Conservation (phyloP, 495 filamentous ascomycete species). For the Cudoniella acicularis region DNA sequence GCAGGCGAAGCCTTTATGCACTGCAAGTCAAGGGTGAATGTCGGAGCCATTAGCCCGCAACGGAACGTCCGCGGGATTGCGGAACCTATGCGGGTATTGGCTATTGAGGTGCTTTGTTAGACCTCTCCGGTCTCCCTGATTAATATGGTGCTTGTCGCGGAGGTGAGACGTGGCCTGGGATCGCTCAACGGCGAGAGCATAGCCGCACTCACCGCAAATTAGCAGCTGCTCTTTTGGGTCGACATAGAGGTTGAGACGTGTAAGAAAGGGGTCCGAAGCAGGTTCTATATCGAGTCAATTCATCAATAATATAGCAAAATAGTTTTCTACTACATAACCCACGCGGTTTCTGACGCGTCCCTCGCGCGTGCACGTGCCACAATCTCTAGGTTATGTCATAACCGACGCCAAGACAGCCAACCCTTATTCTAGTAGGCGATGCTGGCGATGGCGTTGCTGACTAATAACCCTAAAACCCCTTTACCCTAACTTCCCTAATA, state of each 20-base stretch:
- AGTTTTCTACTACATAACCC: conserved; percentile 6
- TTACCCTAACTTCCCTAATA: too few relatives aligned
- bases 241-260: background rate
- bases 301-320: conserved; percentile 3
- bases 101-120: conserved; percentile 1
- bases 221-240: conserved; percentile 1
- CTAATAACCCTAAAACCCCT: too few relatives aligned
- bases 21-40: conserved; percentile 7
- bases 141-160: conserved; percentile 1
- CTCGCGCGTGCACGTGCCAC: conserved; percentile 12
- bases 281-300: conserved; percentile 4
- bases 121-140: conserved; percentile 1
- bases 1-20: conserved; percentile 7
- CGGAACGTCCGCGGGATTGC: conserved; percentile 5
- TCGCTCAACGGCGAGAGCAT: conserved; percentile 3
- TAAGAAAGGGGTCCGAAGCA: background rate
- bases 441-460: too few relatives aligned
- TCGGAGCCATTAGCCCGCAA: conserved; percentile 4
- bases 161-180: conserved; percentile 10
- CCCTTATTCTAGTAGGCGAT: background rate
- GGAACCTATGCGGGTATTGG: conserved; percentile 5
- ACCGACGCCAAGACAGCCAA: conserved; percentile 1
- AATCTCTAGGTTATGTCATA: conserved; percentile 14
- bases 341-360: conserved; percentile 10
- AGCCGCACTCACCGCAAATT: conserved; percentile 8